phyloP scores from a whole-genome alignment of 768 basidiomycete genomes.

The Tylopilus plumbeoviolaceoides region DNA sequence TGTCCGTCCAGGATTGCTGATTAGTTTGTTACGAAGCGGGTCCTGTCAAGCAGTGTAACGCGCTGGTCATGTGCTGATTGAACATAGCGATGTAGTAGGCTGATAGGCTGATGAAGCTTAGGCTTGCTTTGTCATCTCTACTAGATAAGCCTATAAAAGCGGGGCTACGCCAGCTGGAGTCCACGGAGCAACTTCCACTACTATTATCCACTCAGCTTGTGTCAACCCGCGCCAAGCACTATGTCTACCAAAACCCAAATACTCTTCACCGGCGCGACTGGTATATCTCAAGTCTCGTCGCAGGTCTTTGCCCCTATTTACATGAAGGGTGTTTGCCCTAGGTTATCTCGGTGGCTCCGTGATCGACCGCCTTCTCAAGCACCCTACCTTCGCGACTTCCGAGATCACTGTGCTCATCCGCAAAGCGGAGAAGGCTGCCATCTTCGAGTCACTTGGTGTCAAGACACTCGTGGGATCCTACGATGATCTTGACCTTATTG shows the following conservation, averaged over 20 bases:
- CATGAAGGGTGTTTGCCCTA: background rate
- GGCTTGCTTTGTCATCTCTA: too few species aligned
- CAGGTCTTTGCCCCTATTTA: background rate
- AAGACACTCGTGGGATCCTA: constrained; percentile 41
- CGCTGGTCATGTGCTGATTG: background rate
- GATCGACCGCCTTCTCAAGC: constrained; percentile 29
- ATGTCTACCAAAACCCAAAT: constrained; percentile 20
- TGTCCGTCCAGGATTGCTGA: background rate
- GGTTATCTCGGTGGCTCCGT: constrained; percentile 35
- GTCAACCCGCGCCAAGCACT: background rate
- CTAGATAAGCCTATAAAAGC: too few species aligned
- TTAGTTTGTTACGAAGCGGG: background rate
- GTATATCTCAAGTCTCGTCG: constrained; percentile 2
- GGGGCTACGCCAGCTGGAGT: background rate
- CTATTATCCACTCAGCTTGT: background rate
- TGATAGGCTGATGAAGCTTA: too few species aligned
- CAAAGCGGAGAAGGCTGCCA: constrained; percentile 23
- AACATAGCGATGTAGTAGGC: too few species aligned
- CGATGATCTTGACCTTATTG: constrained; percentile 39
- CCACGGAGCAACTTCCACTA: background rate
- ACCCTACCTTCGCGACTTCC: constrained; percentile 18
- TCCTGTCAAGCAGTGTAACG: background rate
- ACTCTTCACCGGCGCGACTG: constrained; percentile 21
- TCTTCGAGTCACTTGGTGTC: constrained; percentile 23
- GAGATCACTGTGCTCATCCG: constrained; percentile 30